Conservation (phyloP, 352 stramenopile genomes). For the Nothophytophthora sp. region DNA sequence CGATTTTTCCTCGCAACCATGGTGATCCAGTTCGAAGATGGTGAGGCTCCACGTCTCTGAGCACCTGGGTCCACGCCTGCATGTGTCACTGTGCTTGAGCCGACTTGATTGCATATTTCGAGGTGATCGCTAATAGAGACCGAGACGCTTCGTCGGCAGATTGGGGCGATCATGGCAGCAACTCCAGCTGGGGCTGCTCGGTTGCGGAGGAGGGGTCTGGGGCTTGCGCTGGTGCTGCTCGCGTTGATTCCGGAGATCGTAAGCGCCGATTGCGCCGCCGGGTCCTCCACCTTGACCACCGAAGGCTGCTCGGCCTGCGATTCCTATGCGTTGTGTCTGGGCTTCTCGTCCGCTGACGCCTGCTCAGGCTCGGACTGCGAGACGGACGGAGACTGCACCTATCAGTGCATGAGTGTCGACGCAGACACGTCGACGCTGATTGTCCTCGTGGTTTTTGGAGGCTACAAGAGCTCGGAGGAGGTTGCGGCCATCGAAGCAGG, state of each 20-base stretch:
- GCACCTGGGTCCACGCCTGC: too few relatives aligned
- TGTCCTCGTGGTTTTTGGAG: slow-evolving; percentile 29
- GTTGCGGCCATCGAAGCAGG: slow-evolving; percentile 11
- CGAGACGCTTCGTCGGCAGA: too few relatives aligned
- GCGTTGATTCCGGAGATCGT: slow-evolving; percentile 4
- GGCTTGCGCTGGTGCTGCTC: slow-evolving; percentile 1
- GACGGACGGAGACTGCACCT: slow-evolving; percentile 31
- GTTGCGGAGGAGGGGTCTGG: too few relatives aligned
- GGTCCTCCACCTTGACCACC: slow-evolving; percentile 25
- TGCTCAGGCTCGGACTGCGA: slow-evolving; percentile 30
- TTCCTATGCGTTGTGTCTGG: slow-evolving; percentile 24
- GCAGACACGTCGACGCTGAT: slow-evolving; percentile 17
- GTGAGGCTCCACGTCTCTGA: too few relatives aligned
- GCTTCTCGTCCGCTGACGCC: slow-evolving; percentile 24
- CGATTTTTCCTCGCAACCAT: too few relatives aligned
- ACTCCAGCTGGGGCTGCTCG: not conserved
- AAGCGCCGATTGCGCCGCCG: slow-evolving; percentile 13
- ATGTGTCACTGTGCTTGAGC: too few relatives aligned
- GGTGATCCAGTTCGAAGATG: too few relatives aligned
- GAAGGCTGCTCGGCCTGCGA: slow-evolving; percentile 23
- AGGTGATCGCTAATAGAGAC: too few relatives aligned
- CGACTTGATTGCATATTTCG: too few relatives aligned
- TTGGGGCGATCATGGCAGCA: too few relatives aligned
- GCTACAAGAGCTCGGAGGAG: slow-evolving; percentile 28
- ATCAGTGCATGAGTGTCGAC: slow-evolving; percentile 22